Percentiles rank a stretch among this genome's conserved stretches.
Evolutionary conservation across 2,329 filamentous ascomycete species (phyloP).

Genomic region (Seiridium cupressi): DNA sequence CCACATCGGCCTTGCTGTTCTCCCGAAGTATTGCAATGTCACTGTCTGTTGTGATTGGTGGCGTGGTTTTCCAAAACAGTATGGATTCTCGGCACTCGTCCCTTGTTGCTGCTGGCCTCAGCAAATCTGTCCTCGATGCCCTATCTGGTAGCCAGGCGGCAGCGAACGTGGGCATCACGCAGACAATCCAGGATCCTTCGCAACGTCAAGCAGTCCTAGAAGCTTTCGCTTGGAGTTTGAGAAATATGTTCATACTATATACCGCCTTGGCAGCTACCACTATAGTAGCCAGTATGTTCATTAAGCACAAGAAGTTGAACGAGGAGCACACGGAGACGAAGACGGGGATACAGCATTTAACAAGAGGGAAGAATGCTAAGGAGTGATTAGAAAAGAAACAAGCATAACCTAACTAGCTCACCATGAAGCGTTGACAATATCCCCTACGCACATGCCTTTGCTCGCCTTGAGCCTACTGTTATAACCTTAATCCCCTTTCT

Average conservation of each 20-base stretch:
- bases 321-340: constrained; percentile 49
- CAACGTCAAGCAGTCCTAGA: constrained; percentile 37
- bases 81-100: constrained; percentile 14
- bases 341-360: constrained; percentile 33
- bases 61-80: constrained; percentile 40
- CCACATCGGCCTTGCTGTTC: constrained; percentile 49
- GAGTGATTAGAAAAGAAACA: no score
- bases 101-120: constrained; percentile 18
- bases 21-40: constrained; percentile 46
- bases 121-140: constrained; percentile 24
- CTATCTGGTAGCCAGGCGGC: constrained; percentile 40
- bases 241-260: constrained; percentile 48
- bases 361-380: no score
- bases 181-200: constrained; percentile 31
- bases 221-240: constrained; percentile 46
- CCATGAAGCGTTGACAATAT: no score
- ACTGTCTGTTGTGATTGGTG: constrained; percentile 47
- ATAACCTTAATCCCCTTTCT: no score
- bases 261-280: constrained; percentile 37
- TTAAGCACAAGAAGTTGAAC: constrained; percentile 41
- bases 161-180: constrained; percentile 42
- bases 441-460: no score
- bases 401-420: no score
- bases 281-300: constrained; percentile 39
- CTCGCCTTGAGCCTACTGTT: no score